Evolutionary conservation across 345 rosid species (phyloP).

Genomic region (Crucihimalaya himalaica): DNA sequence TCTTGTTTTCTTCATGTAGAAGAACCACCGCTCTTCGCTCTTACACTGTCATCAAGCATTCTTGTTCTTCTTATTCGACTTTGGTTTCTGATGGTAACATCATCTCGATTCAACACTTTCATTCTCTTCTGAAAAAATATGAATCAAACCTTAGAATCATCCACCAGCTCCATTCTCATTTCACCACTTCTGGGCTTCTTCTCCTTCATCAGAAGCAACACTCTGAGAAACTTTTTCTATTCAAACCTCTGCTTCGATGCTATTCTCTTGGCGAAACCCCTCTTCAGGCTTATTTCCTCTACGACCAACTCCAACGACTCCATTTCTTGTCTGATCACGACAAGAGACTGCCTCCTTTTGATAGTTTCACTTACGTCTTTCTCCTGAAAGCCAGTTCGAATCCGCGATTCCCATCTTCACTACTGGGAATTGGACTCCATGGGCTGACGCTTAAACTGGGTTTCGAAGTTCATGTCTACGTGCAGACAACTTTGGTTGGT

Average conservation of each 20-base stretch:
- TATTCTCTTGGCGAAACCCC: constrained; percentile 52
- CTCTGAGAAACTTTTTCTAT: constrained; percentile 34
- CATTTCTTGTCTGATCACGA: constrained; percentile 32
- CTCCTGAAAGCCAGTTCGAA: constrained; percentile 52
- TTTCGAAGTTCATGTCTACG: constrained; percentile 60
- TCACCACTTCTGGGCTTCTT: constrained; percentile 45
- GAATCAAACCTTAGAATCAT: constrained; percentile 37
- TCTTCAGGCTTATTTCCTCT: constrained; percentile 47
- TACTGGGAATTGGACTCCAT: constrained; percentile 62
- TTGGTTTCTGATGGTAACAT: constrained; percentile 22
- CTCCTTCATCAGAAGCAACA: constrained; percentile 24
- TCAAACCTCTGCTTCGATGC: constrained; percentile 60
- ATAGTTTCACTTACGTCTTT: constrained; percentile 65
- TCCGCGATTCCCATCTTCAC: constrained; percentile 27
- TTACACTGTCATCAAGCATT: constrained; percentile 17
- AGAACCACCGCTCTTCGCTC: constrained; percentile 7
- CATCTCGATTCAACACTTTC: constrained; percentile 22
- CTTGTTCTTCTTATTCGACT: constrained; percentile 28
- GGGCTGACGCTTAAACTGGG: constrained; percentile 62
- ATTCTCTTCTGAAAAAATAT: constrained; percentile 41
- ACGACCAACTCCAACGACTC: constrained; percentile 49
- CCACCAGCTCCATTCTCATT: constrained; percentile 53
- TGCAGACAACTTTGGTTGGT: constrained; percentile 62
- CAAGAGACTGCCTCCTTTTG: constrained; percentile 44
- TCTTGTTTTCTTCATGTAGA: constrained; percentile 16